Evolutionary conservation across 345 rosid species (phyloP).

Genomic region (Sonneratia caseolaris): DNA sequence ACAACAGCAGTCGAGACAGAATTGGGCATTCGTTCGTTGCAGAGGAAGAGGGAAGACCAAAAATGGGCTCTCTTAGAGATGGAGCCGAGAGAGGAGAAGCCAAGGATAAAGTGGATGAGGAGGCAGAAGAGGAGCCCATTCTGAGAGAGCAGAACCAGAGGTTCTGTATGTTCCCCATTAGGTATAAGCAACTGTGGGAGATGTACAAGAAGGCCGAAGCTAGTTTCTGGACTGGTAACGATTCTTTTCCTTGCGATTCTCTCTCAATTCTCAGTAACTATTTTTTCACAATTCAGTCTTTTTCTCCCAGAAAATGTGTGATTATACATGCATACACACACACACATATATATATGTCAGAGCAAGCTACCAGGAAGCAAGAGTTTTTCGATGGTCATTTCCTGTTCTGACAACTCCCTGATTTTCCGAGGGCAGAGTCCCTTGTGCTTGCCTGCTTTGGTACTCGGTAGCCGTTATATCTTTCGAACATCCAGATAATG

Average conservation of each 20-base stretch:
- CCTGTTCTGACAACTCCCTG: too few species aligned
- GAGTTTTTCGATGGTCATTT: too few species aligned
- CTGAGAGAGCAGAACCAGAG: slow-evolving; percentile 60
- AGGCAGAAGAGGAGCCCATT: slow-evolving; percentile 55
- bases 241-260: not conserved
- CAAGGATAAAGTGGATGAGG: slow-evolving; percentile 8
- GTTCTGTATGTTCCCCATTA: slow-evolving; percentile 85
- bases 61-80: slow-evolving; percentile 26
- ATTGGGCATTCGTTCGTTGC: not conserved
- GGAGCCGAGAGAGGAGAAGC: slow-evolving; percentile 13
- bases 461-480: too few species aligned
- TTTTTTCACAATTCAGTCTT: not conserved
- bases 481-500: not conserved
- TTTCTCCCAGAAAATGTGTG: not conserved
- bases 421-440: too few species aligned
- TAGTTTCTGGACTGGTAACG: slow-evolving; percentile 82
- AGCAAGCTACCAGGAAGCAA: too few species aligned
- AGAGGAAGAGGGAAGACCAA: not conserved
- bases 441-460: too few species aligned
- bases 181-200: slow-evolving; percentile 72
- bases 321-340: too few species aligned
- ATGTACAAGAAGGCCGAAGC: slow-evolving; percentile 96
- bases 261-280: not conserved
- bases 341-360: too few species aligned
- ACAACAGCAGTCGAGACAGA: not conserved